Percentiles rank a stretch among this genome's conserved stretches.
phyloP scores from a whole-genome alignment of 768 basidiomycete genomes.

The Arthromyces matolae region DNA sequence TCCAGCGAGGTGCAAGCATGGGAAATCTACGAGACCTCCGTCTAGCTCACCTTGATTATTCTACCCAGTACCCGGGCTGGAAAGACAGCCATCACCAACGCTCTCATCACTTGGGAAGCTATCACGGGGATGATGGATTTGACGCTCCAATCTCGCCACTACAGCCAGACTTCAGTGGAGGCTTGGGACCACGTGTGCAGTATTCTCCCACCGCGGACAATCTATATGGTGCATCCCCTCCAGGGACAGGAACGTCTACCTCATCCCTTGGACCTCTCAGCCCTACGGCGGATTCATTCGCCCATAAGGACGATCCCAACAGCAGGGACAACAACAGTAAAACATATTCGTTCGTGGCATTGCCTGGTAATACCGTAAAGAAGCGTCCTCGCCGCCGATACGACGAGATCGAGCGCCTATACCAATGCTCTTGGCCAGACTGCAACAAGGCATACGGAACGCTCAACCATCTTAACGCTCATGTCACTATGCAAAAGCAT shows the following conservation, averaged over 20 bases:
- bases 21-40: slow-evolving; percentile 43
- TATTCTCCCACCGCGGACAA: slow-evolving; percentile 47
- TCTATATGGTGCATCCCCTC: slow-evolving; percentile 58
- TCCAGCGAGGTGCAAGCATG: slow-evolving; percentile 44
- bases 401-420: slow-evolving; percentile 94
- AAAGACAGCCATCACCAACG: slow-evolving; percentile 31
- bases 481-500: slow-evolving; percentile 98
- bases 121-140: slow-evolving; percentile 29
- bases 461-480: slow-evolving; percentile 95
- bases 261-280: slow-evolving; percentile 37
- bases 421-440: slow-evolving; percentile 78
- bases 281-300: slow-evolving; percentile 26
- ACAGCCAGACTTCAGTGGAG: slow-evolving; percentile 49
- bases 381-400: slow-evolving; percentile 83
- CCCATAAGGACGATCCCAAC: slow-evolving; percentile 24
- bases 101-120: slow-evolving; percentile 28
- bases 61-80: slow-evolving; percentile 28
- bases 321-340: slow-evolving; percentile 46
- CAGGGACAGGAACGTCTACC: slow-evolving; percentile 58
- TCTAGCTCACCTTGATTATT: slow-evolving; percentile 34
- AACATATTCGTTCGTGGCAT: slow-evolving; percentile 78
- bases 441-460: slow-evolving; percentile 89
- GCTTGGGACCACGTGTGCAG: slow-evolving; percentile 32
- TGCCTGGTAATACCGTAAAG: slow-evolving; percentile 77
- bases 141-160: slow-evolving; percentile 55